Percentiles rank a stretch among this genome's conserved stretches.
Evolutionary conservation across 2,329 filamentous ascomycete genomes (phyloP).

Genomic region (Ascochyta fabae): DNA sequence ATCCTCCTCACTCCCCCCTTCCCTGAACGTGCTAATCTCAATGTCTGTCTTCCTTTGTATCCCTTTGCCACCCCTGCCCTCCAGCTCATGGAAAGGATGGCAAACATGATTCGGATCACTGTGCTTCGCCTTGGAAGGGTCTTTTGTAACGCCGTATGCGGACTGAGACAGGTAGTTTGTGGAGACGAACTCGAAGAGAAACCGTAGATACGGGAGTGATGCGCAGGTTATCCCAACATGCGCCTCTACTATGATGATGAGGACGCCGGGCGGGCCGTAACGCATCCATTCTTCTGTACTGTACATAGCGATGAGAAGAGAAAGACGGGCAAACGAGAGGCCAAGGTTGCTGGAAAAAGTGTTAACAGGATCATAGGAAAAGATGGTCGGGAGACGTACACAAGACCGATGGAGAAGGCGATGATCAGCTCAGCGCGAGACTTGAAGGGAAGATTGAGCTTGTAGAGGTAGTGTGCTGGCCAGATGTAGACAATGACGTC

Average conservation of each 20-base stretch:
- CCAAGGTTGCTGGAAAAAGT: constrained; percentile 5
- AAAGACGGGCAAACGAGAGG: constrained; percentile 15
- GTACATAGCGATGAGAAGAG: constrained; percentile 18
- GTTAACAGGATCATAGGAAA: neutral
- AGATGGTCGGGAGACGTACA: constrained; percentile 1
- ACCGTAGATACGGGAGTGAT: constrained; percentile 15
- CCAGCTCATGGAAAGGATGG: constrained; percentile 9
- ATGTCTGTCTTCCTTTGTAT: constrained; percentile 11
- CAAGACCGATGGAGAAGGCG: constrained; percentile 22
- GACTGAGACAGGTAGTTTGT: constrained; percentile 5
- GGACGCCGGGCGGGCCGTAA: constrained; percentile 15
- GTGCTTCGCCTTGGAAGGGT: constrained; percentile 6
- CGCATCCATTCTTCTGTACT: constrained; percentile 11
- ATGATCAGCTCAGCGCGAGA: constrained; percentile 18
- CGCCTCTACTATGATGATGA: constrained; percentile 18
- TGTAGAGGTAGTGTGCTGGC: constrained; percentile 28
- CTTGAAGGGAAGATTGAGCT: constrained; percentile 22
- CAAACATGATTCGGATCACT: neutral
- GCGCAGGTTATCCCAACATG: constrained; percentile 15
- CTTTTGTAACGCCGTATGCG: constrained; percentile 7
- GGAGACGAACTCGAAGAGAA: constrained; percentile 14
- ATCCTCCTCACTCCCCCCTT: constrained; percentile 4
- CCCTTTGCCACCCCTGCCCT: neutral
- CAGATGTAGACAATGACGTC: constrained; percentile 26
- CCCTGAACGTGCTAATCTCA: constrained; percentile 6